Conservation (phyloP, 139 green algal genomes). For the Picocystis salinarum region DNA sequence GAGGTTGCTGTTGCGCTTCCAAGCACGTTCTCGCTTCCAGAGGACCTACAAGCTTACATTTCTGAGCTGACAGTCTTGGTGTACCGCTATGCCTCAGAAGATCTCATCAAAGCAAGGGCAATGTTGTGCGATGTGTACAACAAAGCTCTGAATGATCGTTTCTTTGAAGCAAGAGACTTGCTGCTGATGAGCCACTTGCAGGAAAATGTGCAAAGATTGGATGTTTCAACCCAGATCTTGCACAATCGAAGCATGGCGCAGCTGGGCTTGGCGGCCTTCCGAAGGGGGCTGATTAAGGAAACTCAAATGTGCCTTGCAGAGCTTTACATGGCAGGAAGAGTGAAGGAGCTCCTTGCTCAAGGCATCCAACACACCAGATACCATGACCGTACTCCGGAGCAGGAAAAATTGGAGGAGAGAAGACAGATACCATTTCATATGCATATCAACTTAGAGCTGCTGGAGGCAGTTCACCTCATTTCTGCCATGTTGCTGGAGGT, state of each 20-base stretch:
- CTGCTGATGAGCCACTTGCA: conserved; percentile 91
- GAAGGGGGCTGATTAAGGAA: conserved; percentile 64
- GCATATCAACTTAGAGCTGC: conserved; percentile 97
- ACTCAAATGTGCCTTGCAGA: conserved; percentile 76
- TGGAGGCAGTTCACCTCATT: conserved; percentile 79
- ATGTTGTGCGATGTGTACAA: conserved; percentile 93
- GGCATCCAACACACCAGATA: conserved; percentile 23
- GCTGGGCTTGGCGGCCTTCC: conserved; percentile 85
- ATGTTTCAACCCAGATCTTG: conserved; percentile 89
- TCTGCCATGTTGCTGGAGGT: conserved; percentile 90
- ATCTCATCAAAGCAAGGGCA: conserved; percentile 87
- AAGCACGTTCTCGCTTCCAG: too few species aligned
- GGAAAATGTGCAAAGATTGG: conserved; percentile 48
- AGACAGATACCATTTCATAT: conserved; percentile 98
- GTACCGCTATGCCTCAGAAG: conserved; percentile 78
- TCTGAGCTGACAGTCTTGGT: conserved; percentile 41
- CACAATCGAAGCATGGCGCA: conserved; percentile 92
- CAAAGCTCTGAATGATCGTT: conserved; percentile 68
- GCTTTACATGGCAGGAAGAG: conserved; percentile 71
- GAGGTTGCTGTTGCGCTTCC: conserved; percentile 1
- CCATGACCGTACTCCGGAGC: conserved; percentile 46
- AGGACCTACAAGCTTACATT: too few species aligned
- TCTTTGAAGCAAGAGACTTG: conserved; percentile 73
- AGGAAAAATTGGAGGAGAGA: conserved; percentile 88
- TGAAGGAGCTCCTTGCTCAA: conserved; percentile 96